Evolutionary conservation across 108 stramenopile species (phyloP).

Genomic region (Nannochloropsis salina): DNA sequence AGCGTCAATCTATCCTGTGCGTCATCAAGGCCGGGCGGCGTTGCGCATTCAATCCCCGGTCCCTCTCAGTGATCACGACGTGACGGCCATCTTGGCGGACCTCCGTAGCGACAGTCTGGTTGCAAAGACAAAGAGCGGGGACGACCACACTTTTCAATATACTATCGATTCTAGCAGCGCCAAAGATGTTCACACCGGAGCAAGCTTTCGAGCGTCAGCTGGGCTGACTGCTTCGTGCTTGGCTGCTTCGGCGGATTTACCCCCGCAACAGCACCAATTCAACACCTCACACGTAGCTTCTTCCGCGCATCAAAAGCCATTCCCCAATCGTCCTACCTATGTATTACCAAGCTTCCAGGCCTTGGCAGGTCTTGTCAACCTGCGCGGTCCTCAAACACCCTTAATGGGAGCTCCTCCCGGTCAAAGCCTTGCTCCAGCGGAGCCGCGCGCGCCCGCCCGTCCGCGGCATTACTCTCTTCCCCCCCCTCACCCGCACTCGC

Average conservation of each 20-base stretch:
- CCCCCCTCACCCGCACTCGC: neutral
- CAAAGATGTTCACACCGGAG: no score
- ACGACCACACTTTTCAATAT: no score
- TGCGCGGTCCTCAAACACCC: neutral
- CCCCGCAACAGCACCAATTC: no score
- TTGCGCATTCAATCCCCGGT: neutral
- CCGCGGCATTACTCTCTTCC: neutral
- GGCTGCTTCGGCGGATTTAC: no score
- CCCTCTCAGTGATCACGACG: neutral
- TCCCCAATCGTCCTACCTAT: no score
- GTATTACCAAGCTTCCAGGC: neutral
- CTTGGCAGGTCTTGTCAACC: neutral
- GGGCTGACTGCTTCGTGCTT: no score
- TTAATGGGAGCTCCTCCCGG: neutral
- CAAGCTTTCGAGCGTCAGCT: no score
- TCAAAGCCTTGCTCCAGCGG: neutral
- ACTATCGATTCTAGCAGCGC: no score
- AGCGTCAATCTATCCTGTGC: neutral
- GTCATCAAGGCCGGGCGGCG: neutral
- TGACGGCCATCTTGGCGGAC: constrained; percentile 7
- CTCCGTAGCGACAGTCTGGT: neutral
- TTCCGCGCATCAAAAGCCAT: no score
- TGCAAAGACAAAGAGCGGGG: no score
- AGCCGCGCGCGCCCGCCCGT: neutral
- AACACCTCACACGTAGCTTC: no score